Conservation (phyloP, 495 filamentous ascomycete species). For the Podospora australis region DNA sequence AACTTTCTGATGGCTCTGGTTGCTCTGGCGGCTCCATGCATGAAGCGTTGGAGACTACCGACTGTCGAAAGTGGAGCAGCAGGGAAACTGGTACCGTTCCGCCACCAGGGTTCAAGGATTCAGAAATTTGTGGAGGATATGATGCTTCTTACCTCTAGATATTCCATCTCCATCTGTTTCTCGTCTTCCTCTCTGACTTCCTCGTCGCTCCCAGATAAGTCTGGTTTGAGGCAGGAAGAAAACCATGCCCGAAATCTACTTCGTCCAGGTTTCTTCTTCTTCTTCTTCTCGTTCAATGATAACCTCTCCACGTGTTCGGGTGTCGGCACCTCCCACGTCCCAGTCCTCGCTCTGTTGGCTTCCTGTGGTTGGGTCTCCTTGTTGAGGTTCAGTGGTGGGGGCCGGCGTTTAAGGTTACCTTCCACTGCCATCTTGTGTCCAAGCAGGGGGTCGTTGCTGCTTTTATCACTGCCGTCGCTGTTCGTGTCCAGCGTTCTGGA, state of each 20-base stretch:
- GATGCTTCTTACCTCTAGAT: neutral
- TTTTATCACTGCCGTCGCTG: neutral
- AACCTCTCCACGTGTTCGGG: no score
- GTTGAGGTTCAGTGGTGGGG: neutral
- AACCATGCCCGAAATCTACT: neutral
- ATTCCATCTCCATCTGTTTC: neutral
- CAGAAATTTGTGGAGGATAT: no score
- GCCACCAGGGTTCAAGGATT: neutral
- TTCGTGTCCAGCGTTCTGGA: no score
- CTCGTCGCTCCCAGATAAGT: neutral
- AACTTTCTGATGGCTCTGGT: neutral
- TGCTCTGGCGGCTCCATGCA: neutral
- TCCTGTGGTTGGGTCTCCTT: neutral
- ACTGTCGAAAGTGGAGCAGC: no score
- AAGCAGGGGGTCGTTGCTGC: neutral
- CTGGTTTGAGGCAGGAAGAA: neutral
- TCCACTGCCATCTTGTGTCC: conserved; percentile 13
- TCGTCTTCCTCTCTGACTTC: neutral
- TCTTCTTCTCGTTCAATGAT: neutral
- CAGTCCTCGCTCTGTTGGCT: no score
- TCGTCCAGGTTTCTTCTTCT: neutral
- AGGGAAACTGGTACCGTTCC: no score
- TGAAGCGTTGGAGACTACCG: neutral
- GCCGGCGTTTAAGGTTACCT: neutral
- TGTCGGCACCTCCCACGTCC: no score